Percentiles rank a stretch among this genome's conserved stretches.
Conservation (phyloP, 2,329 filamentous ascomycete species). For the Coniosporium tulheliwenetii region DNA sequence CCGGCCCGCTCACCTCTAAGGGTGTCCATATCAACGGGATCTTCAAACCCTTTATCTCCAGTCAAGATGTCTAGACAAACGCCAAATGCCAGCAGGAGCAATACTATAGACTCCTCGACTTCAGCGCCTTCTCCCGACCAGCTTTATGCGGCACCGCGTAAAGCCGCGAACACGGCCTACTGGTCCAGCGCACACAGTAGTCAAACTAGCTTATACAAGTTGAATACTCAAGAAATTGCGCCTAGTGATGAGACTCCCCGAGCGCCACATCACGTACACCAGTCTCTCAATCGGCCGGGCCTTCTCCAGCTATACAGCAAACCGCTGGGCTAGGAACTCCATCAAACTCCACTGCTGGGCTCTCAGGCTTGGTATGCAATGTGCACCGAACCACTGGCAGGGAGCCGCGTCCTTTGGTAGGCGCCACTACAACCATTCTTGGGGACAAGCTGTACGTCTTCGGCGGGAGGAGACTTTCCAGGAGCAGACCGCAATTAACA, state of each 20-base stretch:
- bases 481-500: conserved; percentile 70
- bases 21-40: neutral
- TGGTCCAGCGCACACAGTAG: conserved; percentile 28
- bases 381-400: conserved; percentile 72
- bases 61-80: conserved; percentile 26
- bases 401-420: conserved; percentile 82
- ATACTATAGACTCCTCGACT: conserved; percentile 30
- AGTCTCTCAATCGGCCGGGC: conserved; percentile 37
- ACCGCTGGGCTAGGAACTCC: conserved; percentile 20
- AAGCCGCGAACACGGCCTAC: conserved; percentile 18
- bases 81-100: conserved; percentile 26
- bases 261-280: conserved; percentile 14
- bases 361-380: conserved; percentile 53
- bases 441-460: conserved; percentile 97
- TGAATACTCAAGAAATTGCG: conserved; percentile 24
- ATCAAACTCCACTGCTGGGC: conserved; percentile 36
- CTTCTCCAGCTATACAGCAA: conserved; percentile 25
- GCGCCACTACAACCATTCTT: conserved; percentile 85
- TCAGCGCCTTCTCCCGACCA: conserved; percentile 27
- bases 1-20: conserved; percentile 8
- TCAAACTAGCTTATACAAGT: conserved; percentile 27
- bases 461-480: conserved; percentile 74
- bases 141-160: conserved; percentile 18
- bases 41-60: conserved; percentile 8
- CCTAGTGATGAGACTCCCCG: conserved; percentile 17